Evolutionary conservation across 768 basidiomycete species (phyloP), one percentile per base, ranked within the genome.

Genomic region (Xerocomus brunneocitrinus): DNA sequence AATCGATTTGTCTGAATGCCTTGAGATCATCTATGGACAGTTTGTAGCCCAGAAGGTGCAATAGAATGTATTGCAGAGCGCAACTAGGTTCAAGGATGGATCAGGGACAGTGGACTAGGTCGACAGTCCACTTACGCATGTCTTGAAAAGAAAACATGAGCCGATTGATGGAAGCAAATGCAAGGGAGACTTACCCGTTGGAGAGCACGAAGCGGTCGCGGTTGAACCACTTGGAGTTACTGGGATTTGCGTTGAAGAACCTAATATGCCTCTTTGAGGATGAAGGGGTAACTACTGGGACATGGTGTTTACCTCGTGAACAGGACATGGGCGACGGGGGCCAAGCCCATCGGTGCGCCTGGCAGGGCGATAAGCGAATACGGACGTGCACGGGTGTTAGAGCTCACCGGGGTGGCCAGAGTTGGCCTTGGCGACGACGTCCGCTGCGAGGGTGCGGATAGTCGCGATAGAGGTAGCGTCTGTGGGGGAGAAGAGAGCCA

Each of bases 201-300:
- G 94, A 97, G 60, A 97, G 84, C 55, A 98, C 94, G 64, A 95
- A 98, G 73, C 94, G 87, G 77, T 97, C 94, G 56, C 95, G 87
- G 75, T 95, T 95, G 75, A 87, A 88, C 94, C 92, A 95, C 71
- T 91, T 86, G 39, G 93, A 84, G 76, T 79, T 87, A 71, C 84
- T 85, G 47, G 93, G 89, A 74, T 93, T 95, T 64, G 86, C 85
- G 59, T 88, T 89, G 75, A 97, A 70, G 79, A 93, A 91, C 19
- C 89, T 91, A 30, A 48, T 9, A 24, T 48, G 30, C 10, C 28
- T 14, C 46, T 19, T 22, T 61, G 46, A 56, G 46, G 16, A 28
- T 24, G 25, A 31, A 32, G 16, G 9, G 12, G 31, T 4, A 8
- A 32, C 13, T 38, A 19, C 19, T 30, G 4, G 4, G 25, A 28